phyloP scores from a whole-genome alignment of 352 stramenopile genomes.

The Thalassiosira livingstoniorum region DNA sequence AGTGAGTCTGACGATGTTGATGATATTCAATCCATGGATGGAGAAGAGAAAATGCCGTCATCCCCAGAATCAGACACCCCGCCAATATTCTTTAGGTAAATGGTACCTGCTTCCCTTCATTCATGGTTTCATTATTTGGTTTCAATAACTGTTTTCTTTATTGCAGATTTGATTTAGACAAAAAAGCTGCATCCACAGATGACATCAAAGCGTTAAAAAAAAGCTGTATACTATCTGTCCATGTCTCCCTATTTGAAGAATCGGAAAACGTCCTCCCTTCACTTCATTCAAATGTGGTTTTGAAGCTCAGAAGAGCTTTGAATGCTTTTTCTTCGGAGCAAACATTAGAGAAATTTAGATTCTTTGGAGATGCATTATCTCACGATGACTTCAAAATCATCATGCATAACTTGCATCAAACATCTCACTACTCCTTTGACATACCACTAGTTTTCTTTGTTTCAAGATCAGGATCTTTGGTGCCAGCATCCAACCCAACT shows the following conservation, averaged over 20 bases:
- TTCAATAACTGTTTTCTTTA: too few relatives aligned
- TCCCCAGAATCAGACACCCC: conserved; percentile 16
- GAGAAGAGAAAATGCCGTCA: conserved; percentile 8
- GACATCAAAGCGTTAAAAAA: conserved; percentile 63
- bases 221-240: conserved; percentile 54
- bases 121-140: too few relatives aligned
- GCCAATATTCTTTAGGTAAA: conserved; percentile 78
- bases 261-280: conserved; percentile 36
- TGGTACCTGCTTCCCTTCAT: too few relatives aligned
- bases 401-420: conserved; percentile 70
- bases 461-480: conserved; percentile 69
- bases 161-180: conserved; percentile 69
- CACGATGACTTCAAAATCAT: conserved; percentile 65
- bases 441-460: conserved; percentile 77
- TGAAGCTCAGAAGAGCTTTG: conserved; percentile 65
- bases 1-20: not conserved
- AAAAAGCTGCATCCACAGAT: conserved; percentile 43
- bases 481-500: conserved; percentile 61
- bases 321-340: conserved; percentile 78
- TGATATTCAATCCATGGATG: conserved; percentile 12
- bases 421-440: conserved; percentile 57
- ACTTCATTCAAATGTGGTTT: conserved; percentile 59
- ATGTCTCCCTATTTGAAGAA: conserved; percentile 65
- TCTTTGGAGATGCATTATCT: conserved; percentile 45
- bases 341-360: conserved; percentile 71